Base-by-base conservation (phyloP, 495 filamentous ascomycete genomes). In the Lepidopterella palustris region DNA sequence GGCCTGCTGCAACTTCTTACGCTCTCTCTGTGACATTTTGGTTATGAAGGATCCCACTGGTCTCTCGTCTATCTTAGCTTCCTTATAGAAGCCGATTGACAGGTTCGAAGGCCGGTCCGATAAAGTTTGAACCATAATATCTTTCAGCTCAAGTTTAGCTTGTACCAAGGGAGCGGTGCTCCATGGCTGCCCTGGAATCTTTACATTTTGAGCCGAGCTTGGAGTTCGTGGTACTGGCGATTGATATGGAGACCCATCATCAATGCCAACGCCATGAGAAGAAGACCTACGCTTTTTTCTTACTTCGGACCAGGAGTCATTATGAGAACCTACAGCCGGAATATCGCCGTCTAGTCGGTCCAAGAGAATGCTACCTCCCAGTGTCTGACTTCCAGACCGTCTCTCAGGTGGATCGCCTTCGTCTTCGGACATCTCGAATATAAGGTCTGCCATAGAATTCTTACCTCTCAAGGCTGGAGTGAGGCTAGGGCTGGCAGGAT, bases 351-450 rank as follows among this genome's bases (percentile, higher is more conserved):
- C 1, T n/a, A 53, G 45, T 13, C 45, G 52, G 9, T 25, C 31
- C 0, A 29, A 39, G 0, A 53, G 26, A 0, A 9, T 8, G 5
- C 52, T 55, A 40, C 57, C 56, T 20, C 25, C 56, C 5, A 57
- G 53, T 4, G 23, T 42, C 23, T 18, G 29, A 8, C 58, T 55
- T 42, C 27, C 47, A 4, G 45, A n/a, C 5, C 35, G 18, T 21
- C 18, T 42, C 5, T 21, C 21, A 4, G 39, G 35, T 5, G 31
- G 27, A 1, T 60, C 57, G 9, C 55, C 63, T 1, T 64, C 58
- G 45, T 72, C 90, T n/a, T 92, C 90, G 57, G 96, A 92, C 89
- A 96, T 96, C 59, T 90, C 85, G 67, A 96, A 96, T 76, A 96
- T 93, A 35, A 96, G 76, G 61, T 96, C 90, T n/a, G 76, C 74